Base-by-base conservation (phyloP, 768 basidiomycete species). In the Coprinopsis marcescibilis region DNA sequence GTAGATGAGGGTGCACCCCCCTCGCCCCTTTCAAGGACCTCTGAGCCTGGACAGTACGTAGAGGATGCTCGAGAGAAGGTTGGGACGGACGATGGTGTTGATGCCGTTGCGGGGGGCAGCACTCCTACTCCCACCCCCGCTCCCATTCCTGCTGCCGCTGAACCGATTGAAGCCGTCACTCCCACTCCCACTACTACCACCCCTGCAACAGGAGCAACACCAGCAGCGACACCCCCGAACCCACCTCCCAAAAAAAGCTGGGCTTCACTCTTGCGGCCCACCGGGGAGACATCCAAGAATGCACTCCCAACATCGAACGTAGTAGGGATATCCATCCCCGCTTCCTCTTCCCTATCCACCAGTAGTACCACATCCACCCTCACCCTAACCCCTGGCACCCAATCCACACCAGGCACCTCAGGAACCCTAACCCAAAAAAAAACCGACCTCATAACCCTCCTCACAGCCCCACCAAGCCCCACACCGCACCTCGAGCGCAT, bases 181-280 rank as follows among this genome's bases (percentile, higher is more conserved):
- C 43, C 51, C 45, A 26, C 52, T 13, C 43, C 54, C 37, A 23
- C 67, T 3, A 51, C 62, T 5, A 45, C 66, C 2, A 47, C 67
- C 29, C 54, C 68, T 19, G 61, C 68, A 3, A 45, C n/a, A n/a
- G n/a, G n/a, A n/a, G n/a, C n/a, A n/a, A n/a, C n/a, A n/a, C n/a
- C n/a, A n/a, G n/a, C n/a, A n/a, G n/a, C n/a, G n/a, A n/a, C n/a
- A n/a, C n/a, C n/a, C n/a, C n/a, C n/a, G n/a, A n/a, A n/a, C n/a
- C n/a, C n/a, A n/a, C n/a, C n/a, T n/a, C n/a, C 53, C n/a, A 84
- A 80, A 64, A 86, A 81, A 60, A 84, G 83, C 1, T 90, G 83
- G 81, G 85, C 87, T 0, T 84, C 84, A 12, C 78, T 90, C 26
- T 68, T 89, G 29, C 75, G 76, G 41, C 61, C 73, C 0, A 46